Conservation (phyloP, 176 grass and related monocot species). For the maize (Zea mays) region Zm-B73-REFERENCE-NAM-5.0 NC_050096.1:51973501-51974000, state of each 20-base stretch:
- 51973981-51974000: constrained; percentile 27
- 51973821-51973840: constrained; percentile 36
- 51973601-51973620: not conserved
- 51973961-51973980: constrained; percentile 18
- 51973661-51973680: constrained; percentile 40
- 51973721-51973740: not conserved
- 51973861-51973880: constrained; percentile 9
- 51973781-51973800: not conserved
- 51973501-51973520: constrained; percentile 32
- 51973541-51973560: not conserved
- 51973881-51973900: constrained; percentile 6
- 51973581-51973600: not conserved
- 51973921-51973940: constrained; percentile 41
- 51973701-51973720: constrained; percentile 41
- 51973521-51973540: not conserved
- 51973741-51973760: not conserved
- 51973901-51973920: not conserved
- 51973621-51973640: constrained; percentile 44
- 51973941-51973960: constrained; percentile 40
- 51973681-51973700: not conserved
- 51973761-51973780: not conserved
- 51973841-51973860: constrained; percentile 45
- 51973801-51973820: constrained; percentile 22
- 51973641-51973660: constrained; percentile 25
- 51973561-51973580: constrained; percentile 25